Evolutionary conservation across 2,329 filamentous ascomycete genomes (phyloP).

Genomic region (Aspergillus floridensis): DNA sequence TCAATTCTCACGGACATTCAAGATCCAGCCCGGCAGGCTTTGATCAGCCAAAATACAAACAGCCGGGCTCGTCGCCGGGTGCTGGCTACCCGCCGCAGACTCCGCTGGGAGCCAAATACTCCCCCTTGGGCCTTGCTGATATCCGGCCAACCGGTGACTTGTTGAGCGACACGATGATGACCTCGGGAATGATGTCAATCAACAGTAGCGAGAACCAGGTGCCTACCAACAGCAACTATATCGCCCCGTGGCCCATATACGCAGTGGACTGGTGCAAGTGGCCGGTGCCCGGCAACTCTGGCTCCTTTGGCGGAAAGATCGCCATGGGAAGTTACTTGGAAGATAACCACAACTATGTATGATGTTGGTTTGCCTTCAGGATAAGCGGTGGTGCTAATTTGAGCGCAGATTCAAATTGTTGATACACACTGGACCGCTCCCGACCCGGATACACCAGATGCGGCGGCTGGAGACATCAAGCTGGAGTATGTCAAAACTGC

Average conservation of each 20-base stretch:
- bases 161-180: constrained; percentile 68
- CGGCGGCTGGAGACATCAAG: constrained; percentile 59
- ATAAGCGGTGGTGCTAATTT: constrained; percentile 14
- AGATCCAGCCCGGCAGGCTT: constrained; percentile 74
- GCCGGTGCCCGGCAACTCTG: constrained; percentile 65
- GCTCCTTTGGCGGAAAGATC: constrained; percentile 77
- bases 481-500: constrained; percentile 91
- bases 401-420: constrained; percentile 84
- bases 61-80: constrained; percentile 52
- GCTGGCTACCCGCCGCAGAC: constrained; percentile 52
- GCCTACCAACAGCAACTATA: constrained; percentile 80
- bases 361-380: constrained; percentile 26
- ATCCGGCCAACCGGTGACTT: constrained; percentile 83
- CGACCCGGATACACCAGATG: constrained; percentile 66
- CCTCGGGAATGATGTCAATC: constrained; percentile 54
- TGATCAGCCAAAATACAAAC: constrained; percentile 60
- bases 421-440: constrained; percentile 77
- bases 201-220: constrained; percentile 64
- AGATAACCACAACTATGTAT: constrained; percentile 95
- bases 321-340: constrained; percentile 95
- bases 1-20: constrained; percentile 72
- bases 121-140: constrained; percentile 85
- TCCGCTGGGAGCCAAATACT: constrained; percentile 67
- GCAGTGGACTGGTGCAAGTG: constrained; percentile 99
- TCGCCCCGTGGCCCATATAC: constrained; percentile 93